phyloP scores from a whole-genome alignment of 306 rosid genomes.

The Gleditsia sinensis region DNA sequence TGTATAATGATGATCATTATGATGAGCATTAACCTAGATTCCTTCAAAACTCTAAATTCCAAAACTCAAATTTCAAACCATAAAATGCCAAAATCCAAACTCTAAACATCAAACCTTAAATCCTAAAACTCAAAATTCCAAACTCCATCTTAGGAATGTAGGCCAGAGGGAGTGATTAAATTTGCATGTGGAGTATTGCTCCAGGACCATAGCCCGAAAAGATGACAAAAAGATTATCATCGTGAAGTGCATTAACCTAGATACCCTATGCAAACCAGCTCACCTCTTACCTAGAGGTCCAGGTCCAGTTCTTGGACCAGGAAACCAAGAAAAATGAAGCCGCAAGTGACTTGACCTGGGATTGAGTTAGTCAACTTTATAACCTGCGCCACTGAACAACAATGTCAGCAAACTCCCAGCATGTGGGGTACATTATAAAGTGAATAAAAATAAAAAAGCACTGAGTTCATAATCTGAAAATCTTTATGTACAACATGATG shows the following conservation, averaged over 20 bases:
- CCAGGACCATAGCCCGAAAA: slow-evolving; percentile 17
- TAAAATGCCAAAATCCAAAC: no score
- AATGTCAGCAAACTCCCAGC: slow-evolving; percentile 39
- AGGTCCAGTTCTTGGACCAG: slow-evolving; percentile 82
- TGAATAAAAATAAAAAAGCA: background rate
- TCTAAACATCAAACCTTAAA: no score
- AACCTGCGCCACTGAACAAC: slow-evolving; percentile 56
- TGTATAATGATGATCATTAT: slow-evolving; percentile 6
- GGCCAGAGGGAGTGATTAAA: slow-evolving; percentile 27
- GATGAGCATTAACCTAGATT: slow-evolving; percentile 21
- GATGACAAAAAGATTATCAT: slow-evolving; percentile 5
- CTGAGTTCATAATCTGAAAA: background rate
- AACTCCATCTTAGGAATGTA: slow-evolving; percentile 30
- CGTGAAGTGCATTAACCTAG: slow-evolving; percentile 25
- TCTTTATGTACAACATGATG: background rate
- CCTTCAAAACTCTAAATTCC: no score
- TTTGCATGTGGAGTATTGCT: slow-evolving; percentile 16
- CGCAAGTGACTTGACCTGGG: slow-evolving; percentile 69
- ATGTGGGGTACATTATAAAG: background rate
- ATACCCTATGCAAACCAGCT: slow-evolving; percentile 32
- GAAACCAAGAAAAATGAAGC: slow-evolving; percentile 88
- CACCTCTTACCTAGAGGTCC: slow-evolving; percentile 73
- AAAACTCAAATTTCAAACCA: no score
- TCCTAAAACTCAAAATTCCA: no score
- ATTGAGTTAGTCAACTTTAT: slow-evolving; percentile 70